Evolutionary conservation across 169 alveolate genomes (phyloP).

Genomic region (Plasmodium gonderi): DNA sequence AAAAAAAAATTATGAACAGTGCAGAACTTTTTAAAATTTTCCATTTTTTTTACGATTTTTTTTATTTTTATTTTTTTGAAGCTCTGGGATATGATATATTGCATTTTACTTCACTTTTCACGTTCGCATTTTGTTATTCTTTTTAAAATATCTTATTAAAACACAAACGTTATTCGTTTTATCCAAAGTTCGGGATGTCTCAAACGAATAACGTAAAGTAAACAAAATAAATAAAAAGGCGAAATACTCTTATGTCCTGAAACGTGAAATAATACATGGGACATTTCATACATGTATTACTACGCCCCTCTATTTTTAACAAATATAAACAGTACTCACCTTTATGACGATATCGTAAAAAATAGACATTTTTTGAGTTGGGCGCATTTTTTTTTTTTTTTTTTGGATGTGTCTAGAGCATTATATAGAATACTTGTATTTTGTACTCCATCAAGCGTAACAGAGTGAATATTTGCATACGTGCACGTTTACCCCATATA

Average conservation of each 20-base stretch:
- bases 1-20: conserved; percentile 5
- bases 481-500: neutral
- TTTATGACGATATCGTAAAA: neutral
- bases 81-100: neutral
- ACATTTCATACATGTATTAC: neutral
- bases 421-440: neutral
- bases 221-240: neutral
- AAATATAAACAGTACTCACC: neutral
- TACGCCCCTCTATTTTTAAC: neutral
- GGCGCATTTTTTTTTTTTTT: neutral
- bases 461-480: neutral
- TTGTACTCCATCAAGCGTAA: neutral
- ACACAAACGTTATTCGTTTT: neutral
- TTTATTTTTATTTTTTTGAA: neutral
- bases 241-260: neutral
- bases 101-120: conserved; percentile 8
- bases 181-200: neutral
- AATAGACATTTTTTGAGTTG: conserved; percentile 10
- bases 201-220: neutral
- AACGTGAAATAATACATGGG: neutral
- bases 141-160: neutral
- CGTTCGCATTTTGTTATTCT: neutral
- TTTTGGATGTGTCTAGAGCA: neutral
- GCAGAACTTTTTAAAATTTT: neutral
- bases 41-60: neutral